Conservation (phyloP, 1,284 basidiomycete genomes). For the Rhodotorula sp. region DNA sequence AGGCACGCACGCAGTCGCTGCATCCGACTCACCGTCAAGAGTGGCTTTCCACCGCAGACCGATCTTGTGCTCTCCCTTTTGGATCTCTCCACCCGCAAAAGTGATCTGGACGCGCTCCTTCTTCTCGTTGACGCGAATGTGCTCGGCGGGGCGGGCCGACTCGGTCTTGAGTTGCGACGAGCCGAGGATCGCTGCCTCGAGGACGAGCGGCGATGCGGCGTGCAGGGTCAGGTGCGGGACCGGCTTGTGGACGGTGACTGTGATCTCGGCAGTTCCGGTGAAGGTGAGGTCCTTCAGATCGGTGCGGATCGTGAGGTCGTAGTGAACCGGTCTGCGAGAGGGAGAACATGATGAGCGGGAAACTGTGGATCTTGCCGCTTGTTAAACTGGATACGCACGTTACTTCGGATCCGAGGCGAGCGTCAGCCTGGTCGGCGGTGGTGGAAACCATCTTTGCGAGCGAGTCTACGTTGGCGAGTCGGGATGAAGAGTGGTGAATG, state of each 20-base stretch:
- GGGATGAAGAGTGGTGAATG: constrained; percentile 18
- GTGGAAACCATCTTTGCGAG: constrained; percentile 4
- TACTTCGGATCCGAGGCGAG: constrained; percentile 15
- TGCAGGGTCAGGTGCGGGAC: constrained; percentile 60
- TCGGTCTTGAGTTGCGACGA: constrained; percentile 41
- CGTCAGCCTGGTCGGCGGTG: constrained; percentile 1
- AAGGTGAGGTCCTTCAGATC: constrained; percentile 77
- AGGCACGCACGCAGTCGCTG: background rate
- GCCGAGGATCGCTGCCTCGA: constrained; percentile 64
- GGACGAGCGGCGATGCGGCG: constrained; percentile 62
- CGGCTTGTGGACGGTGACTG: constrained; percentile 65
- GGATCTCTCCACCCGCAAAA: constrained; percentile 32
- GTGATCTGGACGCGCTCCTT: constrained; percentile 28
- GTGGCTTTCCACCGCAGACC: constrained; percentile 38
- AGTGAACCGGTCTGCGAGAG: constrained; percentile 58
- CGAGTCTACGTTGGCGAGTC: constrained; percentile 20
- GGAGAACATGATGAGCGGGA: background rate
- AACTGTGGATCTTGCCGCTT: background rate
- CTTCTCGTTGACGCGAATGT: constrained; percentile 30
- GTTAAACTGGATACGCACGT: background rate
- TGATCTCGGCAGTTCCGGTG: constrained; percentile 72
- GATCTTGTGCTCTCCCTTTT: constrained; percentile 33
- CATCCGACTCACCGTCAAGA: constrained; percentile 30
- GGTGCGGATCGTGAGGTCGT: constrained; percentile 77
- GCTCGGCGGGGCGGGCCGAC: constrained; percentile 19